phyloP scores from a whole-genome alignment of 306 rosid genomes.

The Cercis canadensis region DNA sequence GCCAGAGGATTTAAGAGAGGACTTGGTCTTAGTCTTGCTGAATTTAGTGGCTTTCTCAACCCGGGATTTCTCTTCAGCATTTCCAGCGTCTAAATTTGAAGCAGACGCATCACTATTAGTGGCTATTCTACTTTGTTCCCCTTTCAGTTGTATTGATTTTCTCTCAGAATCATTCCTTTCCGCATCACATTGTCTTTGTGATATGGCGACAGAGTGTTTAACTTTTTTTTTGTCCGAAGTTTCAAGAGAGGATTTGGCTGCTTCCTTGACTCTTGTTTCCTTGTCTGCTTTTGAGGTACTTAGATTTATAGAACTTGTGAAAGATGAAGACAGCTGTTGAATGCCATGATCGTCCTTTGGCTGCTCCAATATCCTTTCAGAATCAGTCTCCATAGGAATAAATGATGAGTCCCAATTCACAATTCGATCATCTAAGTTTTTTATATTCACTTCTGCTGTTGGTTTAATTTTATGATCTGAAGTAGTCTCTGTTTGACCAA shows the following conservation, averaged over 20 bases:
- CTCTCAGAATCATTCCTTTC: conserved; percentile 41
- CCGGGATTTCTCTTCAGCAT: conserved; percentile 43
- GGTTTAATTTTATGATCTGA: conserved; percentile 39
- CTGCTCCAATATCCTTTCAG: conserved; percentile 34
- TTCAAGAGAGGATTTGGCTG: conserved; percentile 53
- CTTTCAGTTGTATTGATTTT: conserved; percentile 42
- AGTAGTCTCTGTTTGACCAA: conserved; percentile 44
- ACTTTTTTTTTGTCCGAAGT: conserved; percentile 42
- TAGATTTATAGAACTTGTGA: conserved; percentile 39
- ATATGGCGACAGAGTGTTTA: conserved; percentile 32
- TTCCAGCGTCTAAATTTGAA: conserved; percentile 38
- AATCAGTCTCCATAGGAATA: conserved; percentile 23
- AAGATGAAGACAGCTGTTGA: conserved; percentile 57
- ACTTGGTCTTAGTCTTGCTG: conserved; percentile 41
- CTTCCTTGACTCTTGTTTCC: conserved; percentile 28
- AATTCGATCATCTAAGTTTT: conserved; percentile 24
- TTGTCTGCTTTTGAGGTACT: conserved; percentile 40
- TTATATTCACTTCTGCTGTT: conserved; percentile 29
- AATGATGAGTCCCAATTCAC: not conserved
- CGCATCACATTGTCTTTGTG: conserved; percentile 45
- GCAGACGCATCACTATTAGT: conserved; percentile 35
- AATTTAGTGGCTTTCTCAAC: conserved; percentile 48
- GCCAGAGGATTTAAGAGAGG: conserved; percentile 71
- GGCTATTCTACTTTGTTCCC: conserved; percentile 40
- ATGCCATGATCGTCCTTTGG: conserved; percentile 38